Evolutionary conservation across 257 asterid species (phyloP), one percentile per base, ranked within the genome.

Genomic region (Voacanga thouarsii): DNA sequence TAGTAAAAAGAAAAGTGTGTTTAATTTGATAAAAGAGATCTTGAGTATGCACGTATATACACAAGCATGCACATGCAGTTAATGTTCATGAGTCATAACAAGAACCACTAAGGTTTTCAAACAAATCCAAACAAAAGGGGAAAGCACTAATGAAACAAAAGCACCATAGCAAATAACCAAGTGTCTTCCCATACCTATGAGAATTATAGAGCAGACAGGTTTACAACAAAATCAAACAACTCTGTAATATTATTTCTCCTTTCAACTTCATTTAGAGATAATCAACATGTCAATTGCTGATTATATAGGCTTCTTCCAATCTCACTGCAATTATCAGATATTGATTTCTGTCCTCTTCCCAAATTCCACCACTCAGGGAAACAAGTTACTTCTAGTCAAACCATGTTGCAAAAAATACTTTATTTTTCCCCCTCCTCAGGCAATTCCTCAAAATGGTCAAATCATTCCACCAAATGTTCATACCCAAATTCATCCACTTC

Each of bases 351-450:
- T 67, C 51, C 16, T 8, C 16, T 39, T 18, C 51, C 51, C 18
- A 67, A 67, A 67, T 67, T 39, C 45, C 72, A 67, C 50, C 72
- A 67, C 50, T n/a, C 50, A 43, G 28, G 72, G 7, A 67, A 67
- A 18, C 45, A 39, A 37, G 71, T 37, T 37, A 23, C 30, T 37
- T 45, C 28, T 3, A 7, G 8, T 67, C 51, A 19, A 67, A 67
- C 9, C 2, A 67, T 7, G 18, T 50, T 41, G 43, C 3, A 41
- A 67, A 19, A 55, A 5, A 24, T 55, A 18, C 57, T 3, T 5
- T 11, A 1, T 19, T 5, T 5, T 4, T 10, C 5, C 61, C 26
- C 24, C 24, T 18, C 1, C 24, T 4, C 24, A 7, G 9, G 26
- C 61, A 18, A 18, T 21, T 41, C 30, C 33, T 19, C 24, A 12